Base-by-base conservation (phyloP, 2,329 filamentous ascomycete genomes). In the Aureobasidium sp. region DNA sequence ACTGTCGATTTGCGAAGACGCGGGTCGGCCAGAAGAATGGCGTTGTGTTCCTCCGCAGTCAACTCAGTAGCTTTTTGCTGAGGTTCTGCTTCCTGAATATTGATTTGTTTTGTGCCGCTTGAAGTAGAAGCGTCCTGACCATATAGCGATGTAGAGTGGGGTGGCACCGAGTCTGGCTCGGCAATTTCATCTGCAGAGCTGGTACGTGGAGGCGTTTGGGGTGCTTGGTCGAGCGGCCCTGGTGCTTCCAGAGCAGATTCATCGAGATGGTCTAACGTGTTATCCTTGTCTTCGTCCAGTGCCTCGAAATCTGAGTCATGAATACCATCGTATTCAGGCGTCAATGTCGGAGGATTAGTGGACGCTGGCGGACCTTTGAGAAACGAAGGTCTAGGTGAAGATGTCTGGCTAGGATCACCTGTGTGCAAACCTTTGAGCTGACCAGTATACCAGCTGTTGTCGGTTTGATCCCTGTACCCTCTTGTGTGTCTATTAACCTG, bases 41-140 rank as follows among this genome's bases (percentile, higher is more conserved):
- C 89, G 70, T 97, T 99, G 73, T 97, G 91, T 70, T 97, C 89
- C 74, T 99, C 93, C 0, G 94, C 89, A 0, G 91, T 96, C 77
- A 94, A 76, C 11, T 73, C 74, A 21, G 74, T 72, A 37, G 76
- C 74, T 27, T 72, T 72, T 27, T 69, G 66, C 10, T 69, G 67
- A 5, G 71, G 68, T 6, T 70, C 54, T 16, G 66, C 61, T 16
- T 21, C 37, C 5, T 36, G 14, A n/a, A 13, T 61, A 11, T 44
- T 49, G 21, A 42, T 14, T 5, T 60, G 50, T 47, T 65, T 64
- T 3, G 37, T 8, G n/a, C 51, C 36, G 4, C 37, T 27, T 32
- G 44, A n/a, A n/a, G 2, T n/a, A 16, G 44, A 36, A 36, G 45
- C 44, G 9, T 44, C 55, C 25, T 37, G 49, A 11, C 41, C 34